Evolutionary conservation across 345 rosid species (phyloP), one percentile per base, ranked within the genome.

Genomic region (Camelina laxa): DNA sequence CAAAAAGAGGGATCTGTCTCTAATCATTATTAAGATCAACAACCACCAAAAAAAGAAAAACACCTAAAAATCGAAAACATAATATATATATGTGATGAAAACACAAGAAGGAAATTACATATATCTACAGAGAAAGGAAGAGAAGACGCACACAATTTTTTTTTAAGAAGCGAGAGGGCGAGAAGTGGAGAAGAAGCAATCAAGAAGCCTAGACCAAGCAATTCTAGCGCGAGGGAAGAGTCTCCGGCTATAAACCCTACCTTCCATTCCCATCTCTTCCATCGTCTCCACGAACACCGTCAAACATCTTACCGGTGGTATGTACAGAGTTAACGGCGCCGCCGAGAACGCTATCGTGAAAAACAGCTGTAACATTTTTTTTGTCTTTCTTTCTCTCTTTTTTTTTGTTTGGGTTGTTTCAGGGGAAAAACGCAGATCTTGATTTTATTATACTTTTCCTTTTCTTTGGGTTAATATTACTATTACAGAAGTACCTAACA

Each of bases 291-390:
- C 94, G 39, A 93, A 93, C 42, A 75, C 81, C 73, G 81, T 93
- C 77, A 93, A 81, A 87, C 86, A 89, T 73, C 98, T 88, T 24
- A 91, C 11, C 12, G 97, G 98, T 15, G 97, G 98, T 73, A 91
- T 69, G 54, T 91, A 93, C 57, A 93, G 82, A 27, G 88, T 89
- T 85, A 93, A 81, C 39, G 98, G 98, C 74, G 80, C 86, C 13
- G 96, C 98, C 33, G 98, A 91, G 82, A 93, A 91, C n/a, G 92
- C 97, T 63, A 93, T 77, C 50, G 97, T 88, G 75, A 86, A 88
- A 53, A 93, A 81, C 74, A 93, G 44, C 86, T 89, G 94, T 82
- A 93, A 35, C 91, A 87, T 84, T 44, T 7, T 84, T 50, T n/a
- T 3, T 47, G 0, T 11, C 9, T 16, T 2, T 59, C 8, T 47